Evolutionary conservation across 257 asterid species (phyloP), one percentile per base, ranked within the genome.

Genomic region (Leonotis leonurus): DNA sequence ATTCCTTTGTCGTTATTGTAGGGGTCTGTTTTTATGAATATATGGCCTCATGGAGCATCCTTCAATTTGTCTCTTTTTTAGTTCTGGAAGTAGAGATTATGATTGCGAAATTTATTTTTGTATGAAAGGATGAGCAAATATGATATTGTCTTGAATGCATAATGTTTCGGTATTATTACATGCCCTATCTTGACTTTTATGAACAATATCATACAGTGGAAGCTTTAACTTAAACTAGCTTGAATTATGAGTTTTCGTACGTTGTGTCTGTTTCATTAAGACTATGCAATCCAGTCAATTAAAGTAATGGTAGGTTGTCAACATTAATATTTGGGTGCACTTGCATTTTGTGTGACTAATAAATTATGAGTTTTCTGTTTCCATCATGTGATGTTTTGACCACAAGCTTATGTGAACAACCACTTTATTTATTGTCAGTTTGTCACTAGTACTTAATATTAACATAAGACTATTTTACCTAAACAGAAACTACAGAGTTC

Each of bases 141-240:
- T 48, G 67, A n/a, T 20, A 35, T 57, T 72, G 45, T 17, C 64
- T 52, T 3, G 25, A 55, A 3, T 30, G 54, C 52, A 18, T 56
- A 14, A 40, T 40, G 27, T 35, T 35, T 64, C 22, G 16, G 43
- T 21, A 9, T 27, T 26, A 40, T 26, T 14, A 26, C 36, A 20
- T 56, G 55, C 57, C 62, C 9, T 59, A 33, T 39, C 22, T 12
- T 33, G 13, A 44, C 50, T 66, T 44, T 10, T 21, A 60, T 33
- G 25, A 20, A 13, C n/a, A n/a, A n/a, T n/a, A n/a, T n/a, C n/a
- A n/a, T n/a, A n/a, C 22, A 54, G 36, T 37, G 26, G 2, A 52
- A 60, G 52, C n/a, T 60, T 46, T 1, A 30, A 51, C 54, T 30
- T 11, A 3, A 37, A 30, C 13, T 3, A 46, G 10, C 24, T 27